Percentiles rank a stretch among this genome's conserved stretches.
Conservation (phyloP, 2,329 filamentous ascomycete species). For the Pseudogymnoascus sp. region DNA sequence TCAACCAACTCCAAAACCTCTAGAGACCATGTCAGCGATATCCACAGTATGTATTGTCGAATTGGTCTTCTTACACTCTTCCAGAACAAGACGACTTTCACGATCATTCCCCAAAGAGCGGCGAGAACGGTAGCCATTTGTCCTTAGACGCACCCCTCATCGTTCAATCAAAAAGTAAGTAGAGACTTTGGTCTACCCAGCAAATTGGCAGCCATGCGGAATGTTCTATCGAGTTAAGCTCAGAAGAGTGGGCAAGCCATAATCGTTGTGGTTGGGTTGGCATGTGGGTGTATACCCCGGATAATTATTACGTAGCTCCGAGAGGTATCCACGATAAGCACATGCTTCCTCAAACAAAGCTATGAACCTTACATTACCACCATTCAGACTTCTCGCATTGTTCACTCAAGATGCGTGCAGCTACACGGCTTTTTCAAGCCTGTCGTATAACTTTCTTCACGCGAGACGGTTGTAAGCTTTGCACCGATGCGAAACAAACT, state of each 20-base stretch:
- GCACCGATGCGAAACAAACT: conserved; percentile 59
- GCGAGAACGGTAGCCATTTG: conserved; percentile 26
- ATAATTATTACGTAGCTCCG: conserved; percentile 9
- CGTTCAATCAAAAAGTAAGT: background rate
- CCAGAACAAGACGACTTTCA: conserved; percentile 59
- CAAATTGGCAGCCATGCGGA: background rate
- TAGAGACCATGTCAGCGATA: conserved; percentile 30
- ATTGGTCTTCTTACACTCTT: conserved; percentile 41
- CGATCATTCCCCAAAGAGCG: conserved; percentile 50
- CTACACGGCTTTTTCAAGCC: conserved; percentile 44
- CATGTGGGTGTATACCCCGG: conserved; percentile 2
- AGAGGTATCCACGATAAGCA: conserved; percentile 9
- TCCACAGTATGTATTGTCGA: background rate
- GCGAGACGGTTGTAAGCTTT: conserved; percentile 64
- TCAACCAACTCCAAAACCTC: conserved; percentile 65
- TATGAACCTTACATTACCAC: background rate
- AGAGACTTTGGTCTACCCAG: background rate
- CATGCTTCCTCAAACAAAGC: background rate
- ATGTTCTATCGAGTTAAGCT: background rate
- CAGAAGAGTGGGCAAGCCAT: background rate
- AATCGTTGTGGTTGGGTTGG: background rate
- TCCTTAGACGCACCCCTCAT: background rate
- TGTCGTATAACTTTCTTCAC: conserved; percentile 71
- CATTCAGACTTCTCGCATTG: background rate
- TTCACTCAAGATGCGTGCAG: conserved; percentile 41